Evolutionary conservation across 306 rosid species (phyloP), one percentile per base, ranked within the genome.

Genomic region (Luffa acutangula): DNA sequence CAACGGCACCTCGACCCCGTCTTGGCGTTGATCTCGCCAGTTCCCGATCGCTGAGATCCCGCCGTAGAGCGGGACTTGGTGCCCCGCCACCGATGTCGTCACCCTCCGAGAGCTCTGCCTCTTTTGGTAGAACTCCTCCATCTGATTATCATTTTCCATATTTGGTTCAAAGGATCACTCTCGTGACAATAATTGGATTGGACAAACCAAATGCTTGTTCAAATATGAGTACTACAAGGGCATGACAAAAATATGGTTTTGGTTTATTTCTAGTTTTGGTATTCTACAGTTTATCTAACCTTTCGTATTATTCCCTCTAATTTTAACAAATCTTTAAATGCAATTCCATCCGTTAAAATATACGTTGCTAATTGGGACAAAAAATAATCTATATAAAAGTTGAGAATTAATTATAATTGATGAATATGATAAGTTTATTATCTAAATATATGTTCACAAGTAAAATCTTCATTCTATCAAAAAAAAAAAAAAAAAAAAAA

Each of bases 61-160:
- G 1, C 98, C 98, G 43, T 95, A 92, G 36, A 95, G 88, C 37
- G 97, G 92, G 65, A 95, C 84, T 78, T 95, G 97, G 69, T 86
- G 66, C 20, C 93, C 97, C 2, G 15, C 56, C 63, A 92, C 97
- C 70, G 83, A 81, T 5, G 91, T 92, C 45, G 53, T 72, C 59
- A 84, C 4, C 69, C 58, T 85, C 71, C 90, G 77, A n/a, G 86
- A 78, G 60, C 86, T 87, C 88, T 90, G 87, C 86, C 97, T 83
- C 1, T 81, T 45, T 57, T 92, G 85, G 62, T 87, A 92, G 60
- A 95, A 92, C 85, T 86, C 59, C 7, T 82, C 20, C 78, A 95
- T 87, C 98, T 95, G 37, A n/a, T 20, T 4, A 66, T 8, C 51
- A 41, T 8, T 39, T 39, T 66, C 25, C 74, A 66, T 21, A 65